Conservation (phyloP, 306 rosid species). For the Comarum palustre region DNA sequence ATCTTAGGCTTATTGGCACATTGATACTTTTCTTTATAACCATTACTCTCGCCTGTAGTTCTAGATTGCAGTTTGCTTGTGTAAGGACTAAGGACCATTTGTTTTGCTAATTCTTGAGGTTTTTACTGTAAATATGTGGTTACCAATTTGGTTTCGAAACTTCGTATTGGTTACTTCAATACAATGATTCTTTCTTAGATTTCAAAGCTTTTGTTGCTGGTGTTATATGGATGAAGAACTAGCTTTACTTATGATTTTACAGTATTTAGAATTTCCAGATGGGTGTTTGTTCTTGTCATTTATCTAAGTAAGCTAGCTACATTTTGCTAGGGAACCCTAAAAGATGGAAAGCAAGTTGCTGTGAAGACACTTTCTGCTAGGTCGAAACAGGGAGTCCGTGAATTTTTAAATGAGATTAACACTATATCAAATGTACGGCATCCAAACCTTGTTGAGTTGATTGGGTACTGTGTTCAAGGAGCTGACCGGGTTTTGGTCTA, state of each 20-base stretch:
- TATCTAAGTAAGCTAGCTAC: slow-evolving; percentile 10
- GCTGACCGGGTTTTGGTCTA: slow-evolving; percentile 72
- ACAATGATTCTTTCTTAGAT: background rate
- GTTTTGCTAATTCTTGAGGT: background rate
- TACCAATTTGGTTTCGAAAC: background rate
- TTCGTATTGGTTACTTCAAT: background rate
- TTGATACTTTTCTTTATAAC: background rate
- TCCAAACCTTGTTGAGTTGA: slow-evolving; percentile 81
- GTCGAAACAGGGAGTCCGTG: slow-evolving; percentile 84
- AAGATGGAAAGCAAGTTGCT: slow-evolving; percentile 61
- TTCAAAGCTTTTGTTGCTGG: background rate
- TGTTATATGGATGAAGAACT: background rate
- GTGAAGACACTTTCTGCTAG: slow-evolving; percentile 80
- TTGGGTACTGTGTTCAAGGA: slow-evolving; percentile 79
- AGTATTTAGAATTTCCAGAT: background rate
- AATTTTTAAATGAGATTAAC: slow-evolving; percentile 74
- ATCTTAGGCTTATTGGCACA: background rate
- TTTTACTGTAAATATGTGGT: background rate
- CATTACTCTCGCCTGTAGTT: background rate
- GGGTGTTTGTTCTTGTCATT: background rate
- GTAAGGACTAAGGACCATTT: background rate
- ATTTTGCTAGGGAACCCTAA: slow-evolving; percentile 68
- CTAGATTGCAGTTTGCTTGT: background rate
- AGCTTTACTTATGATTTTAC: background rate
- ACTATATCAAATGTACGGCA: slow-evolving; percentile 76